These are phyloP conservation scores for Ceratocystis ficicola DNA, from an alignment of 2,329 filamentous ascomycete genomes.

Conservation along the genomic window DNA sequence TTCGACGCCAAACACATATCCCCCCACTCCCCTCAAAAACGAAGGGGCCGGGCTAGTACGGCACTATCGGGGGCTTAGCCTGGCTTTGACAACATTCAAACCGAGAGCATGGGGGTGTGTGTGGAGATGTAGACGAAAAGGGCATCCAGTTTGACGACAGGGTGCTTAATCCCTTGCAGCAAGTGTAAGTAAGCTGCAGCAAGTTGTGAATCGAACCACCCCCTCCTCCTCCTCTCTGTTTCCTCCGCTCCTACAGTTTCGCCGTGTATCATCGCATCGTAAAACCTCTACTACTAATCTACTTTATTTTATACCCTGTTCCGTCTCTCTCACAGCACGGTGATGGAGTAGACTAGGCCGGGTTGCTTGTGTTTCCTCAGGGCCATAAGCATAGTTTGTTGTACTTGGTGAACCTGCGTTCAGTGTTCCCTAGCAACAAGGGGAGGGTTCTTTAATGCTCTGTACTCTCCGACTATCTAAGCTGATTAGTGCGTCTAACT, in stretches of 20 bases:
- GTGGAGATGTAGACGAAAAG: no score
- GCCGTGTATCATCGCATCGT: not conserved
- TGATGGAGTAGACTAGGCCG: no score
- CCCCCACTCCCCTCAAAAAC: not conserved
- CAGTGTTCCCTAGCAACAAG: not conserved
- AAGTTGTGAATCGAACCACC: not conserved
- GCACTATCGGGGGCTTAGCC: not conserved
- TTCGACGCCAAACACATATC: not conserved
- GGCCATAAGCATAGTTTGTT: no score
- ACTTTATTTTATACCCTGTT: no score
- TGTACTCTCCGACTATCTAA: not conserved
- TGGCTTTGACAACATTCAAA: not conserved
- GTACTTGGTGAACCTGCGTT: no score
- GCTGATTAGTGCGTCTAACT: not conserved
- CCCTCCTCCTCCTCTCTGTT: not conserved
- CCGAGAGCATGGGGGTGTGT: not conserved
- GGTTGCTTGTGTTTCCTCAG: no score
- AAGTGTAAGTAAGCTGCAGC: not conserved
- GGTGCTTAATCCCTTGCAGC: not conserved
- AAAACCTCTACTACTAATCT: no score
- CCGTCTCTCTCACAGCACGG: no score
- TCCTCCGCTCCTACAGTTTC: not conserved
- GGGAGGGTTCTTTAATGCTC: not conserved
- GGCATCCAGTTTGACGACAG: no score
- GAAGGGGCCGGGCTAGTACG: not conserved